Evolutionary conservation across 768 basidiomycete species (phyloP), one percentile per base, ranked within the genome.

Genomic region (Lactifluus volemus): DNA sequence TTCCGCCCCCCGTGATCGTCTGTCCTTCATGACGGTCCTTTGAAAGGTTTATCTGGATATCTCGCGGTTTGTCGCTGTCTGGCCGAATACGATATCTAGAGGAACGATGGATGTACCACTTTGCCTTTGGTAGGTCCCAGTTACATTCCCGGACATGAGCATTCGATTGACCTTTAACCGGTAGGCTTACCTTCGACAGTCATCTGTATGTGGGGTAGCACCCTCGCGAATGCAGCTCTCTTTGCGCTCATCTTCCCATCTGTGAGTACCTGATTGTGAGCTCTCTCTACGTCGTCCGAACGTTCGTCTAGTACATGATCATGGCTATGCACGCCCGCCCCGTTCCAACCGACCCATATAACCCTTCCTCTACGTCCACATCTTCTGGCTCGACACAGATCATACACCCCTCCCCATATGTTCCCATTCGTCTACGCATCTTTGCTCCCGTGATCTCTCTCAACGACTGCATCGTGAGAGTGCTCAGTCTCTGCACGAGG

Each of bases 31-130:
- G 30, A 57, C 51, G 25, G 25, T 58, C 55, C 15, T 49, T 44
- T 58, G 57, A 58, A 47, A 90, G 89, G 68, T 91, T 88, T 68
- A 79, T 86, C 19, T 91, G 89, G 89, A 82, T 87, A 49, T 81
- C 88, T 9, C 82, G 85, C 14, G 88, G 88, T 2, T 67, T 85
- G 63, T 85, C 87, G 12, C 75, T 92, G 12, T 79, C 88, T 2
- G 74, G 80, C 14, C 77, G 90, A 57, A 81, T 92, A 49, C 75
- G 84, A 51, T 81, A 88, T 69, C 75, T 93, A 19, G 92, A 95
- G 73, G 89, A 92, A 72, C 81, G 91, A 45, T 95, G 92, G 92
- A 81, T 87, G 2, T 95, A 94, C 73, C 91, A 85, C 69, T 79
- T 92, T 60, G 87, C 87, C 5, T 95, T 92, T 64, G 92, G 92